These are phyloP conservation scores for Raphanus raphanistrum DNA, from an alignment of 345 rosid species.

Conservation along the genomic window DNA sequence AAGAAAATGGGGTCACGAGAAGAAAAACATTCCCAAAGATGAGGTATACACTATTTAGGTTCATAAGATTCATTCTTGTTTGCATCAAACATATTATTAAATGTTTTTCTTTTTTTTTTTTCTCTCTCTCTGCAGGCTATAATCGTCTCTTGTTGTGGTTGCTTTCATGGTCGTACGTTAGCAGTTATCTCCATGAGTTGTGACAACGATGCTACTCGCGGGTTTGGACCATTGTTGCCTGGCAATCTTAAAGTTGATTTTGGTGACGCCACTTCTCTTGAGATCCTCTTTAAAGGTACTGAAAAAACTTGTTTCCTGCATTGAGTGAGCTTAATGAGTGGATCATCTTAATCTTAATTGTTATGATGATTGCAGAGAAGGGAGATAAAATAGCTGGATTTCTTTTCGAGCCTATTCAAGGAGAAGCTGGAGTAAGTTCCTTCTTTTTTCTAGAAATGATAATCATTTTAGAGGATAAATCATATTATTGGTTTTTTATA, in stretches of 20 bases:
- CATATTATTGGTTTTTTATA: not conserved
- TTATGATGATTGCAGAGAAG: conserved; percentile 50
- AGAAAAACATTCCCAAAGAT: conserved; percentile 71
- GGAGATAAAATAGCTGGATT: conserved; percentile 45
- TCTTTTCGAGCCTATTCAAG: conserved; percentile 94
- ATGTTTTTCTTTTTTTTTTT: no score
- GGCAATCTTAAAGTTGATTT: conserved; percentile 96
- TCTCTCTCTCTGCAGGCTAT: conserved; percentile 5
- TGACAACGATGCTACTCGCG: conserved; percentile 94
- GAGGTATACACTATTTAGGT: conserved; percentile 40
- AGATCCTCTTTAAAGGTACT: conserved; percentile 72
- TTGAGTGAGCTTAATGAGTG: not conserved
- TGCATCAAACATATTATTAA: no score
- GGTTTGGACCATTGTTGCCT: conserved; percentile 86
- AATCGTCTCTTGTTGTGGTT: conserved; percentile 94
- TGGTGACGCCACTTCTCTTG: conserved; percentile 73
- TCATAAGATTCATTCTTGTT: no score
- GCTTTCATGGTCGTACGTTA: conserved; percentile 97
- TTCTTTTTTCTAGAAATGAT: not conserved
- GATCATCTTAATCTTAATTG: conserved; percentile 8
- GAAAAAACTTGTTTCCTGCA: no score
- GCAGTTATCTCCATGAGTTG: conserved; percentile 97
- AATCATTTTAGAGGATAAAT: not conserved
- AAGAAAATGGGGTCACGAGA: conserved; percentile 94
- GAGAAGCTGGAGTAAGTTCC: conserved; percentile 85